phyloP scores from a whole-genome alignment of 352 stramenopile genomes.

The Phytophthora quininea region DNA sequence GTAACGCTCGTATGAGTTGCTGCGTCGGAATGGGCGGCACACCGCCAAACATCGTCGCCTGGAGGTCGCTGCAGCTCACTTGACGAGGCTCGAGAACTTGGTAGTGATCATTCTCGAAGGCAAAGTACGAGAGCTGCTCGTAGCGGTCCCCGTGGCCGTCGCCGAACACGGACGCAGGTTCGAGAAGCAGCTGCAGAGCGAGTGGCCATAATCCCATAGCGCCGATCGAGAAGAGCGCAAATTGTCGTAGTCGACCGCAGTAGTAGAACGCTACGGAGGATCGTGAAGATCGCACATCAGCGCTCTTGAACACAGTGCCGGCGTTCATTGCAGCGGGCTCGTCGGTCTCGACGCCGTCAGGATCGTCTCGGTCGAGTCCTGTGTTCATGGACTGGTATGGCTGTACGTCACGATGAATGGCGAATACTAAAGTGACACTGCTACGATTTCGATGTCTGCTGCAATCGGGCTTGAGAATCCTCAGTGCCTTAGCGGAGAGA shows the following conservation, averaged over 20 bases:
- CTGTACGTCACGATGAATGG: too few species aligned
- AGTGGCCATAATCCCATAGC: constrained; percentile 47
- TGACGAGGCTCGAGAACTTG: constrained; percentile 32
- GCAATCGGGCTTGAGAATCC: too few species aligned
- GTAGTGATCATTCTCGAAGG: constrained; percentile 46
- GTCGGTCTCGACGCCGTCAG: too few species aligned
- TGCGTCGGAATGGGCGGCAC: constrained; percentile 12
- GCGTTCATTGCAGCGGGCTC: too few species aligned
- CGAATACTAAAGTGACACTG: too few species aligned
- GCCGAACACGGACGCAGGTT: constrained; percentile 43
- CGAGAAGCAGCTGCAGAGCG: constrained; percentile 31
- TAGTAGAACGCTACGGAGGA: constrained; percentile 4
- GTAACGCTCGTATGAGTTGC: constrained; percentile 34
- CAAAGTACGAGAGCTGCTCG: constrained; percentile 37
- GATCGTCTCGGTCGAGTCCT: too few species aligned
- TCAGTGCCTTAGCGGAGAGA: too few species aligned
- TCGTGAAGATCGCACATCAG: too few species aligned
- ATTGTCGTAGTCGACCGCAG: constrained; percentile 24
- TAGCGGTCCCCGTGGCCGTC: constrained; percentile 52
- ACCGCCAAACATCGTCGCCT: constrained; percentile 22
- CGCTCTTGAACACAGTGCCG: too few species aligned
- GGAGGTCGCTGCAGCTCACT: constrained; percentile 32
- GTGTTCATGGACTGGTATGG: too few species aligned
- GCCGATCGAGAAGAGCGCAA: constrained; percentile 38
- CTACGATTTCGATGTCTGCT: too few species aligned